A percentile compares a stretch with the other conserved stretches of the same genome.
Conservation (phyloP, 306 rosid species). For the Cucumis hystrix region DNA sequence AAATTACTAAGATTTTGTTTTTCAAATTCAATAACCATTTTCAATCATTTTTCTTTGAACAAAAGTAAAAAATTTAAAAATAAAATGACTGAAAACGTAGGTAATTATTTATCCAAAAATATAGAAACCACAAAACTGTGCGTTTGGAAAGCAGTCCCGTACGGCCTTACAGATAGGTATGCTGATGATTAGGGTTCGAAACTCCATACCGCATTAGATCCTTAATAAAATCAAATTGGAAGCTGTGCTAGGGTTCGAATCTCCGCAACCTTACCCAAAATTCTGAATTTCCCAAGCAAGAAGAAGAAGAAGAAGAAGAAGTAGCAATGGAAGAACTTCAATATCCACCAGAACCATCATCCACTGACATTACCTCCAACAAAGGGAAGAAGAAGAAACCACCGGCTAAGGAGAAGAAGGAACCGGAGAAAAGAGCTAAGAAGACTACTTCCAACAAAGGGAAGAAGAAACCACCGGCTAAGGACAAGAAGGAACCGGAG, state of each 20-base stretch:
- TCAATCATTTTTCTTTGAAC: no score
- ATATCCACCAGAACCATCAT: neutral
- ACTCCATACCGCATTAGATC: neutral
- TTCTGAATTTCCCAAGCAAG: neutral
- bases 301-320: neutral
- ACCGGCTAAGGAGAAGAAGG: neutral
- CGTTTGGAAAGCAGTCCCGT: neutral
- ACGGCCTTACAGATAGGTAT: neutral
- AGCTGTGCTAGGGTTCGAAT: neutral
- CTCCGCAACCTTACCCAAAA: neutral
- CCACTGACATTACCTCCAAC: neutral
- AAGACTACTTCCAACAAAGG: neutral
- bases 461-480: slow-evolving; percentile 6
- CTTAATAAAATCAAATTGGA: neutral
- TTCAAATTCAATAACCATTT: no score
- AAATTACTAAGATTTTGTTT: no score
- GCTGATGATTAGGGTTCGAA: neutral
- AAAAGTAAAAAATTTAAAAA: no score
- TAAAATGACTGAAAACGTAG: no score
- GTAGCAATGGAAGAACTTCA: neutral
- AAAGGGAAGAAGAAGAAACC: slow-evolving; percentile 18
- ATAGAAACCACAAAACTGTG: neutral
- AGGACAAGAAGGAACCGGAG: neutral
- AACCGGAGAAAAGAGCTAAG: neutral
- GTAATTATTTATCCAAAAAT: no score